These are phyloP conservation scores for Serendipita sp. DNA, from an alignment of 768 basidiomycete genomes.

Conservation along the genomic window DNA sequence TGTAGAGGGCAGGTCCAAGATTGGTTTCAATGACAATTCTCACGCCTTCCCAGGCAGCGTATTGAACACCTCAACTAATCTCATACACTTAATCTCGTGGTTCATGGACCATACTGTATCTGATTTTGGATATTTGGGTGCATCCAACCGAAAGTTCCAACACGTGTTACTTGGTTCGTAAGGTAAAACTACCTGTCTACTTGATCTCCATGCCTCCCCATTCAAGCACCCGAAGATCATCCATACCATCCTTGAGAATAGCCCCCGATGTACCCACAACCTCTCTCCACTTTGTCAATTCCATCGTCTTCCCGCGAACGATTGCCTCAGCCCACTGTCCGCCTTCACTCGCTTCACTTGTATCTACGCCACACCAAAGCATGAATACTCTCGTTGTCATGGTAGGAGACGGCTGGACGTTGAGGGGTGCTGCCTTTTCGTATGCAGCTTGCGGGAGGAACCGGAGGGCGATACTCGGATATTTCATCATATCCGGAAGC, in stretches of 20 bases:
- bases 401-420: constrained; percentile 27
- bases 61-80: too few relatives aligned
- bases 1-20: too few relatives aligned
- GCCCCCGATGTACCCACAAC: constrained; percentile 24
- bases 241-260: too few relatives aligned
- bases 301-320: constrained; percentile 12
- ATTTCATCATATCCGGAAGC: constrained; percentile 28
- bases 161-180: too few relatives aligned
- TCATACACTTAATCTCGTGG: too few relatives aligned
- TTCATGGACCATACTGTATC: too few relatives aligned
- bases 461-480: constrained; percentile 28
- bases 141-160: too few relatives aligned
- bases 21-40: too few relatives aligned
- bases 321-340: constrained; percentile 19
- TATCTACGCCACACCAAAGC: constrained; percentile 28
- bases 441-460: constrained; percentile 32
- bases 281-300: constrained; percentile 20
- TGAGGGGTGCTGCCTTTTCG: constrained; percentile 25
- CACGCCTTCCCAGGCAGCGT: too few relatives aligned
- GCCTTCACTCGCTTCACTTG: constrained; percentile 11
- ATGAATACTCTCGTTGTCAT: constrained; percentile 32
- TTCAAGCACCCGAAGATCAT: constrained; percentile 28
- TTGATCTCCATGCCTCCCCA: constrained; percentile 34
- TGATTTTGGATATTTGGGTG: too few relatives aligned
- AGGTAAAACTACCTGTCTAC: too few relatives aligned